These are phyloP conservation scores for Phaeosphaeria sp. DNA, from an alignment of 2,329 filamentous ascomycete species.

Conservation along the genomic window DNA sequence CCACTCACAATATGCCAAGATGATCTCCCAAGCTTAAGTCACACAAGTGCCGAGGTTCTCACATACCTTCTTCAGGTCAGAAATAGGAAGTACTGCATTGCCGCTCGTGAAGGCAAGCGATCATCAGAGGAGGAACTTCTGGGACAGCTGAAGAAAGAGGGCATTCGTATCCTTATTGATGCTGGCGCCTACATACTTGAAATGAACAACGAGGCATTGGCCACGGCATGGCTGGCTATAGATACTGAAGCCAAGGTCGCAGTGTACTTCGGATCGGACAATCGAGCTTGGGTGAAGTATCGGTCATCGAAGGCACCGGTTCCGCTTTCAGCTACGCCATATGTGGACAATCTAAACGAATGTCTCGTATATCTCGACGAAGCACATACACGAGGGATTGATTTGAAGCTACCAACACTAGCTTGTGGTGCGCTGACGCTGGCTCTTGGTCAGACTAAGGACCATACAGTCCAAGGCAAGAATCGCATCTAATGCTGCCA, in stretches of 20 bases:
- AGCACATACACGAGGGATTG: conserved; percentile 71
- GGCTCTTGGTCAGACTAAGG: conserved; percentile 70
- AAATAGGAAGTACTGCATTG: no score
- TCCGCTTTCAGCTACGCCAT: not conserved
- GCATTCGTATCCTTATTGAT: conserved; percentile 67
- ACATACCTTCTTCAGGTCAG: conserved; percentile 58
- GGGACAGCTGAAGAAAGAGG: conserved; percentile 32
- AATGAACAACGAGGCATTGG: conserved; percentile 52
- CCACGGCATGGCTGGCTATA: conserved; percentile 53
- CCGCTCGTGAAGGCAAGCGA: conserved; percentile 12
- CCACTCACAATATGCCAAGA: conserved; percentile 62
- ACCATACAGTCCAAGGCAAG: no score
- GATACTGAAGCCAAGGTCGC: conserved; percentile 45
- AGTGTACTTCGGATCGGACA: not conserved
- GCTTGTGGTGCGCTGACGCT: conserved; percentile 70
- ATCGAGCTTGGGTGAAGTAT: not conserved
- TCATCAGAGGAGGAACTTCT: conserved; percentile 54
- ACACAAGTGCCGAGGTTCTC: conserved; percentile 71
- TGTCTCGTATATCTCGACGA: conserved; percentile 75
- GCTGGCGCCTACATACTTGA: conserved; percentile 73
- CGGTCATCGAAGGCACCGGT: not conserved
- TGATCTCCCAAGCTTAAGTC: conserved; percentile 58
- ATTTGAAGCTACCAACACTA: conserved; percentile 63
- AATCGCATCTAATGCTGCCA: no score
- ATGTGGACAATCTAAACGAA: conserved; percentile 37